phyloP scores from a whole-genome alignment of 352 stramenopile genomes.

The Thalassiosira mediterranea region DNA sequence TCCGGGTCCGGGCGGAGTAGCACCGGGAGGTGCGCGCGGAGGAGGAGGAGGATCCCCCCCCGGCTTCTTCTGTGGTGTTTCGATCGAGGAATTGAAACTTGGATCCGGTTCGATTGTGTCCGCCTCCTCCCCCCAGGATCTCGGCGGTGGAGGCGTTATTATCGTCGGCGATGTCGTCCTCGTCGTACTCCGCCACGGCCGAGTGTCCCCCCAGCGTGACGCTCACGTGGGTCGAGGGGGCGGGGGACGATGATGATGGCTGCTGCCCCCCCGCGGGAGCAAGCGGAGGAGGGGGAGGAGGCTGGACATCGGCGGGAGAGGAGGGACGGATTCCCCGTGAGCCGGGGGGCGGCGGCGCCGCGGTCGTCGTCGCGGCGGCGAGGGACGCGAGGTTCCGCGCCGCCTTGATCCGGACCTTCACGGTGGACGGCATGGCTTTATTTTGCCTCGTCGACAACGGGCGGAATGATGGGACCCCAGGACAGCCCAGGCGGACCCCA shows the following conservation, averaged over 20 bases:
- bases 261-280: slow-evolving; percentile 12
- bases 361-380: slow-evolving; percentile 25
- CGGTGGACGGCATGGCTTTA: slow-evolving; percentile 65
- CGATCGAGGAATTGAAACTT: slow-evolving; percentile 13
- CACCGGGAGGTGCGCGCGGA: slow-evolving; percentile 45
- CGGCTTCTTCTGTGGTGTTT: not conserved
- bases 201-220: slow-evolving; percentile 76
- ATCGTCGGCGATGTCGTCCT: slow-evolving; percentile 52
- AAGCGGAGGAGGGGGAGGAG: not conserved
- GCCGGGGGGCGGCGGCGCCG: not conserved
- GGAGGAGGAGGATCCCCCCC: not conserved
- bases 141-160: not conserved
- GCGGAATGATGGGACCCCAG: too few species aligned
- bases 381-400: slow-evolving; percentile 73
- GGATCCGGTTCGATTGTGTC: slow-evolving; percentile 3
- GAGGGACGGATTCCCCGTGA: not conserved
- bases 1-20: slow-evolving; percentile 73
- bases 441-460: slow-evolving; percentile 25
- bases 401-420: slow-evolving; percentile 79
- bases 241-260: slow-evolving; percentile 15
- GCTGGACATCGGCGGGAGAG: slow-evolving; percentile 7
- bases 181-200: slow-evolving; percentile 82
- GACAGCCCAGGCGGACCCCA: too few species aligned
- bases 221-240: slow-evolving; percentile 53
- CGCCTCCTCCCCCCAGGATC: not conserved